Evolutionary conservation across 345 rosid genomes (phyloP).

Genomic region (Cardamine chenopodiifolia): DNA sequence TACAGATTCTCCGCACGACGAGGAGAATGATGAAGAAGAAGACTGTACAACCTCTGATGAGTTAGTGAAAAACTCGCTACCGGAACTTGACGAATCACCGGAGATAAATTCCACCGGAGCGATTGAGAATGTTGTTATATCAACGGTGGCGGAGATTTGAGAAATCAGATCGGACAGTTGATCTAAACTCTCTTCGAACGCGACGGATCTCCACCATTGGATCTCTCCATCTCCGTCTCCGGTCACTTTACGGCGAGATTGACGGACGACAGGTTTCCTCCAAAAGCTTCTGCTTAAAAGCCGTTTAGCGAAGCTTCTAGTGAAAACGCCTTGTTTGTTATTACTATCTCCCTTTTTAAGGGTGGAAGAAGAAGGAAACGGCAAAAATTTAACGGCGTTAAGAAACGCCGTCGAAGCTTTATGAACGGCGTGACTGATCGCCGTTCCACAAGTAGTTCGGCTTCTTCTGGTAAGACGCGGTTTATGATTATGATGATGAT

Average conservation of each 20-base stretch:
- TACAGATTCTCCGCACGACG: conserved; percentile 47
- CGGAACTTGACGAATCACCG: conserved; percentile 42
- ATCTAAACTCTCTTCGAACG: conserved; percentile 44
- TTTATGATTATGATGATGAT: neutral
- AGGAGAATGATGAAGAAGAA: conserved; percentile 34
- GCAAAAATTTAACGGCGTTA: conserved; percentile 63
- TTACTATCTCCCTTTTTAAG: conserved; percentile 11
- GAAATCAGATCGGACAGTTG: conserved; percentile 44
- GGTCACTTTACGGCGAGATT: conserved; percentile 19
- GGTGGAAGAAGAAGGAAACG: conserved; percentile 52
- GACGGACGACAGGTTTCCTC: conserved; percentile 44
- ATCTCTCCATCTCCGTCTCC: conserved; percentile 27
- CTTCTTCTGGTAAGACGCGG: conserved; percentile 42
- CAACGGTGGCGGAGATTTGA: conserved; percentile 3
- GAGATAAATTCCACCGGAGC: neutral
- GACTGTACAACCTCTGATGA: conserved; percentile 46
- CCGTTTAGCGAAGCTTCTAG: conserved; percentile 57
- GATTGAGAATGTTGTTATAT: conserved; percentile 23
- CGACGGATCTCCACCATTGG: conserved; percentile 55
- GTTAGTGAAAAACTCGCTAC: conserved; percentile 52
- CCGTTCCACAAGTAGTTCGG: conserved; percentile 46
- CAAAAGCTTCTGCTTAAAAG: conserved; percentile 56
- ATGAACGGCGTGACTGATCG: conserved; percentile 53
- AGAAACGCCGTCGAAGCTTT: conserved; percentile 66
- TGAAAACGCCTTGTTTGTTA: conserved; percentile 32